Conservation (phyloP, 768 basidiomycete species). For the Roridomyces roridus region DNA sequence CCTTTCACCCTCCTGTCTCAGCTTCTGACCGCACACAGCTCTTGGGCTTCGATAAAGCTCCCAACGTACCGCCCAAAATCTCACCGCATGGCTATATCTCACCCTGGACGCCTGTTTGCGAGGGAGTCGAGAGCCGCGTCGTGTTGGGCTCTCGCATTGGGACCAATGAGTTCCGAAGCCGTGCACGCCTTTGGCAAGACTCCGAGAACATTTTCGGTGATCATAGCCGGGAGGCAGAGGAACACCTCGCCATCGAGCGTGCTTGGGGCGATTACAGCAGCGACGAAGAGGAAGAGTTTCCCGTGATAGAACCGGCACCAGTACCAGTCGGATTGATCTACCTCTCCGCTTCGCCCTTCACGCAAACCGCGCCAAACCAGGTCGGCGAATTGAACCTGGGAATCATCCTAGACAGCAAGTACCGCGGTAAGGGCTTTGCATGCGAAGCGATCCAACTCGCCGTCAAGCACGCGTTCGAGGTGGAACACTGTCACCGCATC, state of each 20-base stretch:
- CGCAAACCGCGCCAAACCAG: constrained; percentile 25
- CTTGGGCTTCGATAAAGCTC: constrained; percentile 6
- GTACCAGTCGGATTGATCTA: constrained; percentile 50
- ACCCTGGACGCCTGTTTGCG: too few relatives aligned
- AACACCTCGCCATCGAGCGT: too few relatives aligned
- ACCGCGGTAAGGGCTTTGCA: constrained; percentile 51
- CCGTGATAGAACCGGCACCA: neutral
- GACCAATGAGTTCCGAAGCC: too few relatives aligned
- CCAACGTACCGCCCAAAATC: neutral
- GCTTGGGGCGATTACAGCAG: too few relatives aligned
- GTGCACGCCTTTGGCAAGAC: too few relatives aligned
- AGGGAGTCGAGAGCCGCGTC: too few relatives aligned
- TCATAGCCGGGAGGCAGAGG: too few relatives aligned
- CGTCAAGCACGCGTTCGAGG: constrained; percentile 54
- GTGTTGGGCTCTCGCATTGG: too few relatives aligned
- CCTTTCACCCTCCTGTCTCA: neutral
- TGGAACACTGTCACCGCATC: constrained; percentile 53
- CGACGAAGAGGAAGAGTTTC: too few relatives aligned
- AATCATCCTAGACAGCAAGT: constrained; percentile 47
- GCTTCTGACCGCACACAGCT: neutral
- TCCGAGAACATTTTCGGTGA: too few relatives aligned
- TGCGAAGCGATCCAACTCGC: constrained; percentile 51
- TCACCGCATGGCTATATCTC: too few relatives aligned
- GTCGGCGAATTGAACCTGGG: constrained; percentile 62
- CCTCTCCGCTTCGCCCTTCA: constrained; percentile 40